Evolutionary conservation across 2,329 filamentous ascomycete species (phyloP), one percentile per base, ranked within the genome.

Genomic region (Paecilomyces fulvus): DNA sequence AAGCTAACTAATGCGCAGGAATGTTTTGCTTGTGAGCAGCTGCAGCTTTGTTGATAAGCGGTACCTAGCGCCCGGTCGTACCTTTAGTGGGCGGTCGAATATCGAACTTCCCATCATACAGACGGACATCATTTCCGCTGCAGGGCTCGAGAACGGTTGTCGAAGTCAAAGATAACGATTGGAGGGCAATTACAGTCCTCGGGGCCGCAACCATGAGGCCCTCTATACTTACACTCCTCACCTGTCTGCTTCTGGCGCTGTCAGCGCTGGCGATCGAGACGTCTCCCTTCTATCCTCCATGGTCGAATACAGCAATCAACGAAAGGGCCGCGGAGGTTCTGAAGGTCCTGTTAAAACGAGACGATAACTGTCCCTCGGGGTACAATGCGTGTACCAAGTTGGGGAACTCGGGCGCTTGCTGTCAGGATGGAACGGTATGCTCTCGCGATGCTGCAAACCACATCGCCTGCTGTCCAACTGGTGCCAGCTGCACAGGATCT

Each of bases 381-480:
- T 83, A 81, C 71, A 76, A 72, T 56, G 71, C 74, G 49, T 86
- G 83, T 70, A 71, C 73, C 30, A 74, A 75, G 58, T 67, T 83
- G 43, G 79, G 78, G 54, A 79, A 79, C 4, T 70, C 79, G 1
- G 75, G 75, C 43, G 75, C 82, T 55, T 86, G 83, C 74, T 86
- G 83, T 68, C 72, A 72, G 31, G 69, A 72, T 46, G 75, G 73
- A 52, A 77, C 80, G 21, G 73, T 77, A 56, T 86, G 83, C 71
- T 77, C 79, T 48, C 75, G 77, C 53, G 83, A 86, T 68, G 69
- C 70, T 46, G 79, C 77, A 37, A 77, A 82, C 55, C 75, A 84
- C 59, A 79, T 85, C 55, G 83, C 83, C 23, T 86, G 83, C 74
- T 86, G 83, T 70, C 82, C 82, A 0, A 75, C 70, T 25, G 78